Percentiles rank a stretch among this genome's conserved stretches.
These are phyloP conservation scores for Postia placenta DNA, from an alignment of 768 basidiomycete genomes.

Conservation along the genomic window DNA sequence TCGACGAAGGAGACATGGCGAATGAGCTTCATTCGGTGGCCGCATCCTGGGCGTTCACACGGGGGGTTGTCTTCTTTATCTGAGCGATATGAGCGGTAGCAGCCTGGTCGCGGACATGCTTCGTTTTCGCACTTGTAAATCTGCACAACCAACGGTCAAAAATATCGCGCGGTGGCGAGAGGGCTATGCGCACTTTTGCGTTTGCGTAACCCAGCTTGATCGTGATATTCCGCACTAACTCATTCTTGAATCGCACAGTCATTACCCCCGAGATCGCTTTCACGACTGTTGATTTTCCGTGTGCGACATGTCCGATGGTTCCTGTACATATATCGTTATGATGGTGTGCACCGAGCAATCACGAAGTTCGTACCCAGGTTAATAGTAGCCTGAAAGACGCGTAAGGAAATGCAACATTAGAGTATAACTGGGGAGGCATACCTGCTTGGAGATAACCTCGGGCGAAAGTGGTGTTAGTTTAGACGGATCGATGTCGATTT, in stretches of 20 bases:
- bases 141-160: conserved; percentile 32
- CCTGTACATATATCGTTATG: conserved; percentile 49
- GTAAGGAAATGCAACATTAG: too few species aligned
- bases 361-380: conserved; percentile 59
- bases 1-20: conserved; percentile 99
- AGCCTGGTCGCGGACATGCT: conserved; percentile 88
- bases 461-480: conserved; percentile 85
- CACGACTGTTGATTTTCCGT: conserved; percentile 94
- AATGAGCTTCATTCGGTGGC: conserved; percentile 82
- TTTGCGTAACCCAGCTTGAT: conserved; percentile 99
- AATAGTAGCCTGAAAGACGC: conserved; percentile 74
- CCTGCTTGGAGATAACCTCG: conserved; percentile 89
- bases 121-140: conserved; percentile 98
- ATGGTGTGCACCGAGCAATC: neutral
- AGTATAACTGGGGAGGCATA: conserved; percentile 27
- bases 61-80: conserved; percentile 92
- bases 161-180: neutral
- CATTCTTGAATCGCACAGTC: conserved; percentile 99
- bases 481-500: conserved; percentile 72
- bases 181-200: conserved; percentile 68
- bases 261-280: conserved; percentile 98
- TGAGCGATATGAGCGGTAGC: conserved; percentile 89
- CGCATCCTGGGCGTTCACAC: conserved; percentile 92
- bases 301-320: conserved; percentile 98
- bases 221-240: conserved; percentile 97